phyloP scores from a whole-genome alignment of 306 rosid species.

The Medicago lupulina region DNA sequence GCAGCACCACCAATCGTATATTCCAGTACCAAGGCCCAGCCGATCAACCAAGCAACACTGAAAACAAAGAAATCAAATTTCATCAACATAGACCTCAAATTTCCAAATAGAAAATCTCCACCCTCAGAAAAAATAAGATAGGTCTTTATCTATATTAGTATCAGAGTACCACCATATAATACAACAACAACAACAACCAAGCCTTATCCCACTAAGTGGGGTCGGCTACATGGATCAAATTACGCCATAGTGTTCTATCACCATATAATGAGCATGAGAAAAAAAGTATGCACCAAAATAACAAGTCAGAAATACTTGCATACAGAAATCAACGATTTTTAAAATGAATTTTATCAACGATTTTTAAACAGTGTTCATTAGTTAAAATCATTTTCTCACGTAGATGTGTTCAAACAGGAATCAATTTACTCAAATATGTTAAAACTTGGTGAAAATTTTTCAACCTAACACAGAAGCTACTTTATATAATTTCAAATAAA shows the following conservation, averaged over 20 bases:
- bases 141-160: too few species aligned
- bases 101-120: too few species aligned
- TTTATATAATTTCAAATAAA: not conserved
- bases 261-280: too few species aligned
- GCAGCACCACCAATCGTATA: constrained; percentile 88
- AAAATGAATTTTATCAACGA: too few species aligned
- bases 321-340: not conserved
- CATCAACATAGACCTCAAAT: not conserved
- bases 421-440: not conserved
- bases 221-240: too few species aligned
- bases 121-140: too few species aligned
- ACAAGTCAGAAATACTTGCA: too few species aligned
- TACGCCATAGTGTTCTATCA: too few species aligned
- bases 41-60: constrained; percentile 96
- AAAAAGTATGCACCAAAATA: too few species aligned
- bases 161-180: too few species aligned
- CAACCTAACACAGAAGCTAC: not conserved
- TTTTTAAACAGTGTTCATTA: not conserved
- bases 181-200: too few species aligned
- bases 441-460: not conserved
- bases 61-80: constrained; percentile 36
- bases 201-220: too few species aligned
- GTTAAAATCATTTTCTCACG: constrained; percentile 3
- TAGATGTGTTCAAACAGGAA: not conserved
- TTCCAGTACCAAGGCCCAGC: constrained; percentile 91